phyloP scores from a whole-genome alignment of 176 grass and related monocot genomes.

The Echinochloa phyllopogon region DNA sequence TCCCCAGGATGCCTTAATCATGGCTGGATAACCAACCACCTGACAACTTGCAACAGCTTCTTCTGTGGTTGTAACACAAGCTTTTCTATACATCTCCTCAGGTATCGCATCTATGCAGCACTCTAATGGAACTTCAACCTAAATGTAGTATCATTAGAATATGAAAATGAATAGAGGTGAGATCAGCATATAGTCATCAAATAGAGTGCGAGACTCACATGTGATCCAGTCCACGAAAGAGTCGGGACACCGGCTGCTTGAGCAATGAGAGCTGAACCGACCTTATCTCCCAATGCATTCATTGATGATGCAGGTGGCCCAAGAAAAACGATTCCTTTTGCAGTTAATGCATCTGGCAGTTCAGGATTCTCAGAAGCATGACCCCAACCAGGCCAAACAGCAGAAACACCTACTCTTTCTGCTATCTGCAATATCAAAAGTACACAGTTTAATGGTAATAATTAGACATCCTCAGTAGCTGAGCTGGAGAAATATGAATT shows the following conservation, averaged over 20 bases:
- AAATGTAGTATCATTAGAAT: constrained; percentile 12
- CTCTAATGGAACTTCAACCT: constrained; percentile 83
- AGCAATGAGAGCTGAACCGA: constrained; percentile 97
- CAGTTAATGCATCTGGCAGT: constrained; percentile 77
- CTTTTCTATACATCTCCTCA: constrained; percentile 88
- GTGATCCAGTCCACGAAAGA: constrained; percentile 95
- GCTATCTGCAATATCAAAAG: constrained; percentile 61
- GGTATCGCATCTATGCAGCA: constrained; percentile 78
- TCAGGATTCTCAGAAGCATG: constrained; percentile 99
- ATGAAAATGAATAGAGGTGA: constrained; percentile 25
- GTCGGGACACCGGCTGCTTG: constrained; percentile 97
- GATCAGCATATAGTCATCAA: constrained; percentile 24
- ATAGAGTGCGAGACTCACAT: constrained; percentile 59
- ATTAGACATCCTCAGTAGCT: not conserved
- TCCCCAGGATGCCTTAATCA: constrained; percentile 99
- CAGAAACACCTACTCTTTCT: constrained; percentile 78
- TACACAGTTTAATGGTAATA: not conserved
- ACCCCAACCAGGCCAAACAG: constrained; percentile 99
- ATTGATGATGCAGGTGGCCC: constrained; percentile 90
- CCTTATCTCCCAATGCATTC: constrained; percentile 94
- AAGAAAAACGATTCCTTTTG: constrained; percentile 89
- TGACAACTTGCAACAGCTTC: constrained; percentile 97
- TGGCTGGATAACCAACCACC: constrained; percentile 92
- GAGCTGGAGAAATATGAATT: not conserved
- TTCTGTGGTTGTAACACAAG: constrained; percentile 93